Conservation (phyloP, 139 green algal species). For the Chlorella sp. region DNA sequence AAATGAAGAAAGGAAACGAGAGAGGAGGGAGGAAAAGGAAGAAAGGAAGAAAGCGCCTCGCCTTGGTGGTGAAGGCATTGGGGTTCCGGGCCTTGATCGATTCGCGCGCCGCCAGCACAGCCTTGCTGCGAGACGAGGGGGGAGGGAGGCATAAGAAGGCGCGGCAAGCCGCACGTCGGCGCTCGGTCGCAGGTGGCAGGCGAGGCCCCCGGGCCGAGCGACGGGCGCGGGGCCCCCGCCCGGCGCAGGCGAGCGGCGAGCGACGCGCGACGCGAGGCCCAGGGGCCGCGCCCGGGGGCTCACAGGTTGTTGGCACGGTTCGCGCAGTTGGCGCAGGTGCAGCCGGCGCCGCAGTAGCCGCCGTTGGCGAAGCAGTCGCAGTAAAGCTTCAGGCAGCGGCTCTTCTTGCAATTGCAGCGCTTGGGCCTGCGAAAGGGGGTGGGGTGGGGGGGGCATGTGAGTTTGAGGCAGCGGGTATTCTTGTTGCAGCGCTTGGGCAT, state of each 20-base stretch:
- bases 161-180: neutral
- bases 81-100: conserved; percentile 65
- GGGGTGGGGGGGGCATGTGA: neutral
- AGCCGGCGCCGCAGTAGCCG: conserved; percentile 64
- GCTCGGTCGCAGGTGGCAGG: too few species aligned
- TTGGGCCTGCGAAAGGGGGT: conserved; percentile 9
- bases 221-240: too few species aligned
- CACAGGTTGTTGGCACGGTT: conserved; percentile 64
- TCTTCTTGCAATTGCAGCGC: conserved; percentile 91
- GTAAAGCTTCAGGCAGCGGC: conserved; percentile 90
- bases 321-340: conserved; percentile 68
- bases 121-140: conserved; percentile 5
- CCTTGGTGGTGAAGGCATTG: conserved; percentile 60
- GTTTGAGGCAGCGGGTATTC: neutral
- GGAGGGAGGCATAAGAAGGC: neutral
- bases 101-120: conserved; percentile 47
- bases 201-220: too few species aligned
- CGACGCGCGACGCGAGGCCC: too few species aligned
- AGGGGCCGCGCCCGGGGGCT: neutral
- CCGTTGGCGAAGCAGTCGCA: conserved; percentile 85
- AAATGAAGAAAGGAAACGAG: too few species aligned
- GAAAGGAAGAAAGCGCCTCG: too few species aligned
- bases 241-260: too few species aligned
- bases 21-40: too few species aligned
- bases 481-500: too few species aligned